Evolutionary conservation across 129 eudicot genomes (phyloP), one percentile per base, ranked within the genome.

Genomic region (Apium graveolens): DNA sequence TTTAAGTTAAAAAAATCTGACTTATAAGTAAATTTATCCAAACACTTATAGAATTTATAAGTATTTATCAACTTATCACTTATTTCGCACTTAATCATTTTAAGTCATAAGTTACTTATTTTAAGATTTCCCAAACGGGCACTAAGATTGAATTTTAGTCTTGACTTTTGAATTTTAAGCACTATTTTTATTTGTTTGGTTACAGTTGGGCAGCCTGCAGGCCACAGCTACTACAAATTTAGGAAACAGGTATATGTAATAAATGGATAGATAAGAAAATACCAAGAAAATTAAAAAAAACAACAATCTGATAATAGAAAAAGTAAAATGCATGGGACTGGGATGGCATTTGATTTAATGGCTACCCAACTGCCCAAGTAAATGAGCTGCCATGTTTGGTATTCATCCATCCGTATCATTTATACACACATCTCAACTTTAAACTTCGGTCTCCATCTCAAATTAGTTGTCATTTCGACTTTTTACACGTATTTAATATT

Each of bases 311-410:
- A 62, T 27, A 27, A 63, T 27, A 63, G 37, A 11, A 66, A 66
- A 62, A 66, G 34, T 34, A 10, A 31, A 66, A 66, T 27, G 72
- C 39, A 66, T 27, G 37, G 72, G n/a, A n/a, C n/a, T n/a, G n/a
- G 37, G 24, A 10, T 6, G 38, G 37, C 5, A 21, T 1, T 60
- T 60, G 16, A 60, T 60, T 60, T 60, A 66, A 11, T 31, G 13
- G 72, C 14, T 31, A 12, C 21, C 71, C 71, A 66, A 66, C 72
- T 66, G 39, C 72, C 72, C 1, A 66, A 31, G 17, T 66, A 27
- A 66, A 66, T 66, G 72, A 66, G 72, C 39, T 66, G 72, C 72
- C 13, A 31, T 38, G 20, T 31, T 66, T 66, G 72, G 72, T 66
- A 20, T 14, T 66, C 41, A 66, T 32, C 72, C 72, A 65, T 65